A percentile compares a stretch with the other conserved stretches of the same genome.
Evolutionary conservation across 2,329 filamentous ascomycete species (phyloP).

Genomic region (Aspergillus hiratsukae): DNA sequence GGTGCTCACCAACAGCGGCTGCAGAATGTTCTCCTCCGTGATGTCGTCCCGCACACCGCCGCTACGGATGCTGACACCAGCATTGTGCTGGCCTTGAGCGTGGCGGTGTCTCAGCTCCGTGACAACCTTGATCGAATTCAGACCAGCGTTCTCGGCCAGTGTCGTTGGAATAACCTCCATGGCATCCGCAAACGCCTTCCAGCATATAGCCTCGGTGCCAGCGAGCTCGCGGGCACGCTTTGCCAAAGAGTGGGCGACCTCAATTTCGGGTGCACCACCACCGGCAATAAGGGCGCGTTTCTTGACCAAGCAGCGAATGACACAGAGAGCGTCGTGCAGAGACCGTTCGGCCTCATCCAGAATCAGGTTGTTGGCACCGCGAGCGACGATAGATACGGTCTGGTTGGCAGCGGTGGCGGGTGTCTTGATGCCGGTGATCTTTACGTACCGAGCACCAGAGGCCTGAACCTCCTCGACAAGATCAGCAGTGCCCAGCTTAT

Average conservation of each 20-base stretch:
- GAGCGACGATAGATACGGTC: slow-evolving; percentile 90
- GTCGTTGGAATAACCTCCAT: slow-evolving; percentile 97
- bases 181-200: slow-evolving; percentile 97
- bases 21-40: slow-evolving; percentile 91
- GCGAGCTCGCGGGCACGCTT: slow-evolving; percentile 76
- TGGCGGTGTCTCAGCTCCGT: slow-evolving; percentile 92
- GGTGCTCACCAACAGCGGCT: slow-evolving; percentile 92
- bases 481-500: slow-evolving; percentile 92
- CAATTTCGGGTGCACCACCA: slow-evolving; percentile 93
- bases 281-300: slow-evolving; percentile 99
- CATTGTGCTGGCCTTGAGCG: slow-evolving; percentile 90
- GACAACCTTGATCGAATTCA: slow-evolving; percentile 98
- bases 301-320: slow-evolving; percentile 95
- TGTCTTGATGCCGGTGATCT: slow-evolving; percentile 85
- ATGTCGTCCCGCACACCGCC: slow-evolving; percentile 97
- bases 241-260: slow-evolving; percentile 82
- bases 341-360: slow-evolving; percentile 95
- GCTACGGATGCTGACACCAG: slow-evolving; percentile 96
- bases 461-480: slow-evolving; percentile 88
- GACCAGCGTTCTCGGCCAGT: slow-evolving; percentile 90
- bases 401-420: slow-evolving; percentile 56
- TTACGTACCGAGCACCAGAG: slow-evolving; percentile 86
- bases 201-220: slow-evolving; percentile 95
- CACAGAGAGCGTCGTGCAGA: slow-evolving; percentile 94
- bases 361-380: slow-evolving; percentile 90